Evolutionary conservation across 192 early-diverging fungal species (phyloP), one percentile per base, ranked within the genome.

Genomic region (Coemansia aciculifera): DNA sequence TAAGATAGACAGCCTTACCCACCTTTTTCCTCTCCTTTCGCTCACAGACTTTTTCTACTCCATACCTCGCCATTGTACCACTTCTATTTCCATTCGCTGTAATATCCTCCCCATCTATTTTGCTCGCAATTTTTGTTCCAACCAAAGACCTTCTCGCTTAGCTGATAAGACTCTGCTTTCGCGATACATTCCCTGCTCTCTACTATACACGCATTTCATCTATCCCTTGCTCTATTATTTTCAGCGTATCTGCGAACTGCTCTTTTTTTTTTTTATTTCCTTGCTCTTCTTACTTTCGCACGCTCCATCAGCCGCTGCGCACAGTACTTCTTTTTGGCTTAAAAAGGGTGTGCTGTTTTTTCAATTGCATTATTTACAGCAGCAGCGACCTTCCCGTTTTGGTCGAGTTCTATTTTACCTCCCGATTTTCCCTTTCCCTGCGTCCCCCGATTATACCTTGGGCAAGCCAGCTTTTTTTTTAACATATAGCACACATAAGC

Each of bases 241-340:
- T 32, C 29, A 31, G 46, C 48, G 12, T 13, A 13, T 34, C 23
- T 34, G 21, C 27, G 24, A 21, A 29, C 34, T 65, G 11, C 56
- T 46, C 19, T 56, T 60, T 67, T 66, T 59, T 34, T 59, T 10
- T 31, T 59, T 12, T 62, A 36, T 62, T 60, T 56, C 27, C 34
- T 23, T 24, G 27, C 56, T 48, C 42, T 60, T 46, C 43, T 60
- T 61, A 43, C 67, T 60, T 62, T 69, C 61, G 59, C 34, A 36
- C 32, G 59, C 59, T 34, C 49, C 21, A 29, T 29, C 49, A 46
- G 27, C 68, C 63, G 69, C 69, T 64, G 69, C 56, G 63, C 69
- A 56, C 62, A 71, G 39, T 71, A 62, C 40, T 43, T 56, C 62
- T 29, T 64, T 60, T 40, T 19, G 29, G 21, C 38, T 43, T 52